Evolutionary conservation across 225 moss, liverwort and hornwort species (phyloP).

Genomic region (Physcomitrellopsis africana): DNA sequence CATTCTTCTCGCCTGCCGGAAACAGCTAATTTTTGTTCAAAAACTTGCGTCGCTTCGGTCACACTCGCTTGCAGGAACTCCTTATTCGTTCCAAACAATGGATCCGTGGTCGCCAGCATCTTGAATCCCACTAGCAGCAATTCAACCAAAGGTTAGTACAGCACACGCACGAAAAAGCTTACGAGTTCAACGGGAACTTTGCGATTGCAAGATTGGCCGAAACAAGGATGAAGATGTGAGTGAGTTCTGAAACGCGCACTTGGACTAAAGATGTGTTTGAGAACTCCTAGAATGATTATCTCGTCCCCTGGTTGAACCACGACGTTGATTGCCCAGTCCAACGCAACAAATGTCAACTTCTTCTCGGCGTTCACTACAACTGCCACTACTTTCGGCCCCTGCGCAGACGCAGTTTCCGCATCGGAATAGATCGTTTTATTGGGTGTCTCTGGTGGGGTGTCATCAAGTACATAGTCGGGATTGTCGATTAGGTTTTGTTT

Average conservation of each 20-base stretch:
- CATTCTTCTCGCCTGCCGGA: constrained; percentile 41
- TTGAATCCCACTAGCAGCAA: constrained; percentile 38
- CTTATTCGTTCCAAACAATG: constrained; percentile 30
- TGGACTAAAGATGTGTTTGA: constrained; percentile 47
- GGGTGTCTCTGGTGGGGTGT: neutral
- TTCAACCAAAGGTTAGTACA: neutral
- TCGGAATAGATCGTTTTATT: constrained; percentile 16
- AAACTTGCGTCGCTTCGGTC: constrained; percentile 18
- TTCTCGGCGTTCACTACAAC: constrained; percentile 52
- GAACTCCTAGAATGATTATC: constrained; percentile 46
- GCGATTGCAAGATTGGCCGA: no score
- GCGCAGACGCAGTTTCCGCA: neutral
- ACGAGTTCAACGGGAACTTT: no score
- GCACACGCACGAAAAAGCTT: no score
- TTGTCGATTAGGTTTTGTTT: constrained; percentile 32
- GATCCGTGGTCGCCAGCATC: constrained; percentile 42
- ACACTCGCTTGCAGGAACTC: constrained; percentile 34
- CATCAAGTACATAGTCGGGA: neutral
- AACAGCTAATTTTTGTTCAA: constrained; percentile 36
- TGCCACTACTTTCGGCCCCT: constrained; percentile 19
- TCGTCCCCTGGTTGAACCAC: constrained; percentile 41
- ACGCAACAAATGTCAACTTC: constrained; percentile 39
- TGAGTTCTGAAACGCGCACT: constrained; percentile 25
- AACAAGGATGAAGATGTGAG: no score
- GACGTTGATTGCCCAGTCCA: constrained; percentile 51